Percentiles rank a stretch among this genome's conserved stretches.
Evolutionary conservation across 352 stramenopile genomes (phyloP).

Genomic region (Phytophthora brassicae): DNA sequence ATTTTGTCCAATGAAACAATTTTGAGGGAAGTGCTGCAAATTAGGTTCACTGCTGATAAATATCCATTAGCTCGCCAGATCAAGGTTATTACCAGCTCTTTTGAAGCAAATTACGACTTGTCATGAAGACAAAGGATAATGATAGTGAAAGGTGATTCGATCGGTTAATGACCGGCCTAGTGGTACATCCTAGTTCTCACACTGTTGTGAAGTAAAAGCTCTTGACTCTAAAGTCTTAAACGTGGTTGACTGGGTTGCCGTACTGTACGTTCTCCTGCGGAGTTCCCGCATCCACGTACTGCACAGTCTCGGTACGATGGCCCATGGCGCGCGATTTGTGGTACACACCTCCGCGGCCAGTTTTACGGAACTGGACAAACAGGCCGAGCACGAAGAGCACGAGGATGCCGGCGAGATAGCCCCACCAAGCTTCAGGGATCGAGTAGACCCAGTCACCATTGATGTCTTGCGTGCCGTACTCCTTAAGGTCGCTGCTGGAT

Average conservation of each 20-base stretch:
- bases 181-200: conserved; percentile 21
- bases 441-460: conserved; percentile 55
- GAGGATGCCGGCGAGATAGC: conserved; percentile 50
- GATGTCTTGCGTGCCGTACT: conserved; percentile 35
- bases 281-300: conserved; percentile 38
- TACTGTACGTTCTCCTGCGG: conserved; percentile 32
- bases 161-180: conserved; percentile 8
- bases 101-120: too few relatives aligned
- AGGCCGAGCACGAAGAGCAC: conserved; percentile 56
- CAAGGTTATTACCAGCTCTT: too few relatives aligned
- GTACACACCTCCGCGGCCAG: conserved; percentile 34
- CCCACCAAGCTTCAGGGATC: conserved; percentile 65
- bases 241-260: conserved; percentile 35
- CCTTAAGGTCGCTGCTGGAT: conserved; percentile 49
- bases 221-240: conserved; percentile 17
- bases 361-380: conserved; percentile 68
- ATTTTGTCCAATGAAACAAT: too few relatives aligned
- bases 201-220: not conserved
- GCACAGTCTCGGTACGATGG: conserved; percentile 19
- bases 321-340: conserved; percentile 31
- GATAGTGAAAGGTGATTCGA: too few relatives aligned
- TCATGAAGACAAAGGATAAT: too few relatives aligned
- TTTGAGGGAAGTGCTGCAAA: too few relatives aligned
- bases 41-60: too few relatives aligned
- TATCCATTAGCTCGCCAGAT: too few relatives aligned